Base-by-base conservation (phyloP, 2,329 filamentous ascomycete genomes). In the Sphaerostilbella broomeana region DNA sequence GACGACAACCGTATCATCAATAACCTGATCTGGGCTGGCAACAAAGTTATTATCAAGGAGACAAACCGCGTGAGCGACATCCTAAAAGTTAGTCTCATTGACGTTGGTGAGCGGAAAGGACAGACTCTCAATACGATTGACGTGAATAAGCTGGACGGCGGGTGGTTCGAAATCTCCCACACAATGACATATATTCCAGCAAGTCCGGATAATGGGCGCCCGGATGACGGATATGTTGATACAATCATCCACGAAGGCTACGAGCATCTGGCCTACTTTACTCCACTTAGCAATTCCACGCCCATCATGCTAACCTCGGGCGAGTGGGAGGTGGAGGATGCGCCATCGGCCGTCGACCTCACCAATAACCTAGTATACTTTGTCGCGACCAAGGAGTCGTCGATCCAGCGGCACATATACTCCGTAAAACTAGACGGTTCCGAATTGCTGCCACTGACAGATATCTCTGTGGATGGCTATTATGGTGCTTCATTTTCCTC, bases 111-210 rank as follows among this genome's bases (percentile, higher is more conserved):
- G 3, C 81, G 87, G 33, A 79, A 75, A 15, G 89, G 86, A 20
- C 84, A 83, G 59, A 82, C 85, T 1, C 79, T 95, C 33, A 75
- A 90, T 47, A 83, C 80, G 15, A 75, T 86, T 34, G 79, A 98
- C 59, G 79, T 95, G 34, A 77, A 79, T 48, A 73, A 82, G 42
- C 70, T 95, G n/a, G 92, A 98, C 58, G 89, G 89, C 16, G 94
- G 92, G 22, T 98, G 92, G 92, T 90, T 95, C 52, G 92, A 98
- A 63, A 86, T 95, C 28, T 86, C 87, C 1, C 83, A 95, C 52
- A 77, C 82, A 28, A 95, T 89, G 4, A 79, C 70, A 11, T 97
- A 84, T 56, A 81, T 98, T 42, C 92, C 92, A 2, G 85, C 87
- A 4, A 86, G 95, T 57, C 75, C 84, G 16, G 60, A 65, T 9